These are phyloP conservation scores for Lipomyces spencermartinsiae DNA, from an alignment of 805 yeast species.

Conservation along the genomic window DNA sequence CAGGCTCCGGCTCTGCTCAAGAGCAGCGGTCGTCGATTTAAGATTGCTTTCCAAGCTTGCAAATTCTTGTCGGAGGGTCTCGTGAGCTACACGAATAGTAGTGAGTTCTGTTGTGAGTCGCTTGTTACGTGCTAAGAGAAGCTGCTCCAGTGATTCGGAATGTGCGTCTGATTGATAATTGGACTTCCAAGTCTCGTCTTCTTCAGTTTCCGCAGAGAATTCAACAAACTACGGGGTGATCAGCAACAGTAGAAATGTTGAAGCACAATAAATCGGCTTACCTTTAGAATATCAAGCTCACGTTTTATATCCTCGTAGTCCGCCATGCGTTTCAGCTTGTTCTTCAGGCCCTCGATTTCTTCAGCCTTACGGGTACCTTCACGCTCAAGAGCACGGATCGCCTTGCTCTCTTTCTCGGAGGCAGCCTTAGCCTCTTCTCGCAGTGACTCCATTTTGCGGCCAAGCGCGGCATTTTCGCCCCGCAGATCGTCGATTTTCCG, in stretches of 20 bases:
- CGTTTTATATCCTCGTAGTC: conserved; percentile 84
- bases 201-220: conserved; percentile 43
- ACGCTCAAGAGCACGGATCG: conserved; percentile 22
- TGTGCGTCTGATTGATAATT: conserved; percentile 23
- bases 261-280: conserved; percentile 71
- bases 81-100: conserved; percentile 65
- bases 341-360: conserved; percentile 60
- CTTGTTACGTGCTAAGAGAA: conserved; percentile 72
- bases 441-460: conserved; percentile 28
- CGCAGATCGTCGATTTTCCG: conserved; percentile 54
- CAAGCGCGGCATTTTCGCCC: conserved; percentile 46
- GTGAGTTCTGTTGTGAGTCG: conserved; percentile 74
- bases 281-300: conserved; percentile 73
- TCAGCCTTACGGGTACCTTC: conserved; percentile 49
- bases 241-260: conserved; percentile 46
- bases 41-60: conserved; percentile 51
- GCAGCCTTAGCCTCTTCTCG: conserved; percentile 28
- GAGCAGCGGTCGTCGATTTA: conserved; percentile 47
- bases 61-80: conserved; percentile 53
- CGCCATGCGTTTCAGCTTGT: conserved; percentile 56
- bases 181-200: conserved; percentile 43
- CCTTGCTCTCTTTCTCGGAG: conserved; percentile 15
- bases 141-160: conserved; percentile 55
- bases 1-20: conserved; percentile 52
- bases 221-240: conserved; percentile 42